phyloP scores from a whole-genome alignment of 2,329 filamentous ascomycete species.

The Lachnellula subtilissima region DNA sequence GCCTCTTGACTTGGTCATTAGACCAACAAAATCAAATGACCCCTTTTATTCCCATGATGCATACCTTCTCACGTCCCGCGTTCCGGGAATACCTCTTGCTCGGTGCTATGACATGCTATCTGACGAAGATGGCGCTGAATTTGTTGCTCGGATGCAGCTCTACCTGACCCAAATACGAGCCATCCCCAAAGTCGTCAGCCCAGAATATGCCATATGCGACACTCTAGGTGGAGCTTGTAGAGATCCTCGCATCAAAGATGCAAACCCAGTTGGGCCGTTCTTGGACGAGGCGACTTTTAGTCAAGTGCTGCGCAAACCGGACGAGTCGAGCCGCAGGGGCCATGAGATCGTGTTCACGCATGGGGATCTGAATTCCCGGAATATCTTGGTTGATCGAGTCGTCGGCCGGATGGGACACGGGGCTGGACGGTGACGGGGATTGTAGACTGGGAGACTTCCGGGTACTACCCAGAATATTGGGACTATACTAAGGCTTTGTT shows the following conservation, averaged over 20 bases:
- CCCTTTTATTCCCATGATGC: not conserved
- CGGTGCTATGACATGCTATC: not conserved
- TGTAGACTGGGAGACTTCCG: slow-evolving; percentile 5
- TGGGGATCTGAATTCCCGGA: slow-evolving; percentile 1
- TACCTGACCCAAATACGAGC: slow-evolving; percentile 1
- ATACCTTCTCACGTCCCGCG: slow-evolving; percentile 1
- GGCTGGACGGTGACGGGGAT: slow-evolving; percentile 1
- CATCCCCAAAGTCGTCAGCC: not conserved
- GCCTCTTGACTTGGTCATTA: not conserved
- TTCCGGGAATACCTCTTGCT: not conserved
- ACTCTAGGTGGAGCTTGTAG: not conserved
- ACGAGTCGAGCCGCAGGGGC: slow-evolving; percentile 2
- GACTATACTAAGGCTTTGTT: slow-evolving; percentile 1
- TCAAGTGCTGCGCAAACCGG: not conserved
- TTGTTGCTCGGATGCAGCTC: not conserved
- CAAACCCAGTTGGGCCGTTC: slow-evolving; percentile 1
- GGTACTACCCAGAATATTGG: slow-evolving; percentile 3
- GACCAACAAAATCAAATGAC: not conserved
- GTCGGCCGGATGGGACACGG: not conserved
- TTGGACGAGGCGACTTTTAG: slow-evolving; percentile 1
- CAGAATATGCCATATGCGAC: slow-evolving; percentile 2
- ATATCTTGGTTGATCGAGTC: slow-evolving; percentile 1
- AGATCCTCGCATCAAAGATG: not conserved
- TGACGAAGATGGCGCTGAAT: not conserved
- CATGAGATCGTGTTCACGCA: slow-evolving; percentile 5